Evolutionary conservation across 2,329 filamentous ascomycete genomes (phyloP).

Genomic region (Fusarium pseudocircinatum): DNA sequence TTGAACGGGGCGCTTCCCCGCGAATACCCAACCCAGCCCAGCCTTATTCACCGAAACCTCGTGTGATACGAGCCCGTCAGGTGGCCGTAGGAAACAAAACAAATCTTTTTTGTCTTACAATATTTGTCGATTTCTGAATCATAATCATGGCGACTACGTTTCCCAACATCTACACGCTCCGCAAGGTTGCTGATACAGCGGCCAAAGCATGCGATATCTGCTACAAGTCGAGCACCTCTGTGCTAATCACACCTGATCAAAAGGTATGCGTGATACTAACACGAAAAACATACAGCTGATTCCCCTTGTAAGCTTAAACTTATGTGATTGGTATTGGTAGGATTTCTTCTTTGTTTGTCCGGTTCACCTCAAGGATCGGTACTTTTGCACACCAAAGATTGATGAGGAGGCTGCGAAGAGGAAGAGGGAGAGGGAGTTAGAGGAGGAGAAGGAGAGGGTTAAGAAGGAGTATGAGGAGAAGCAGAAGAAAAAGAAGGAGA

Average conservation of each 20-base stretch:
- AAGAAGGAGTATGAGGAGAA: conserved; percentile 83
- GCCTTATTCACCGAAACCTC: conserved; percentile 10
- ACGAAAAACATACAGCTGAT: conserved; percentile 1
- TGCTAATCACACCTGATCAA: conserved; percentile 88
- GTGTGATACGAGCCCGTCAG: neutral
- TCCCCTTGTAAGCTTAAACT: conserved; percentile 6
- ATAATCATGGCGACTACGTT: conserved; percentile 60
- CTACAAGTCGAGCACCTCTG: conserved; percentile 86
- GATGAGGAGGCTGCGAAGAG: conserved; percentile 73
- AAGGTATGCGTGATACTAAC: conserved; percentile 66
- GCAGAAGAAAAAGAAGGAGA: conserved; percentile 73
- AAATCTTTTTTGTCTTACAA: neutral
- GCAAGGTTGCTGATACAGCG: conserved; percentile 85
- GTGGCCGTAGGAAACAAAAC: neutral
- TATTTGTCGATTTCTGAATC: neutral
- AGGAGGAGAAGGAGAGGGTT: conserved; percentile 70
- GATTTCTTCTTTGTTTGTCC: conserved; percentile 95
- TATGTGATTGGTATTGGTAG: conserved; percentile 40
- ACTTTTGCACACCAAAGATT: conserved; percentile 80
- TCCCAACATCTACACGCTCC: conserved; percentile 84
- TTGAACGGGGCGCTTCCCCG: conserved; percentile 15
- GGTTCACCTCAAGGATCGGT: conserved; percentile 81
- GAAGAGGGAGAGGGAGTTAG: conserved; percentile 69
- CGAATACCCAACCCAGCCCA: conserved; percentile 7
- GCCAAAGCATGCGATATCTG: conserved; percentile 90